Evolutionary conservation across 2,329 filamentous ascomycete species (phyloP).

Genomic region (Chaetomium sp.): DNA sequence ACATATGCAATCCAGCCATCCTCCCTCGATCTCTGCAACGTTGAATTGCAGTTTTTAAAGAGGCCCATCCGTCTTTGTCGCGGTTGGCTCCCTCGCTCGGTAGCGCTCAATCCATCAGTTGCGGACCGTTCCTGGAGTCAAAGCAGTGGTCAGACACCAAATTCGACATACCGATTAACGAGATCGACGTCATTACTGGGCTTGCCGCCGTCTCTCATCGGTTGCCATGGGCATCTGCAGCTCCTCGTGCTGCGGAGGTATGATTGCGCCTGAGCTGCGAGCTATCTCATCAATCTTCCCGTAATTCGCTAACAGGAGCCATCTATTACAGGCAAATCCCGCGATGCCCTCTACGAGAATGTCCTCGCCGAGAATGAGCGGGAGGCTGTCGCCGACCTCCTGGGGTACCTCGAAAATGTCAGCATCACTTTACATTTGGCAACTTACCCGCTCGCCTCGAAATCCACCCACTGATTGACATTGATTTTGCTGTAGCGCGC

Average conservation of each 20-base stretch:
- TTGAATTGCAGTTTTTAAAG: slow-evolving; percentile 2
- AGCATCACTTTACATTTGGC: slow-evolving; percentile 26
- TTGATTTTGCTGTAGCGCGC: slow-evolving; percentile 58
- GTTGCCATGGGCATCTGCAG: slow-evolving; percentile 54
- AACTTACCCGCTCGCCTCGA: slow-evolving; percentile 1
- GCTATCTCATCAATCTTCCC: neutral
- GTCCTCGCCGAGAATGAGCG: slow-evolving; percentile 92
- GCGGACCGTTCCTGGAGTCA: no score
- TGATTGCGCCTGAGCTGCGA: neutral
- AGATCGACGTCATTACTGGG: slow-evolving; percentile 6
- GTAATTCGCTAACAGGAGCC: slow-evolving; percentile 10
- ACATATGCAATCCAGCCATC: slow-evolving; percentile 7
- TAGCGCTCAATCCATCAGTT: no score
- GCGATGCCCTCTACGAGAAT: slow-evolving; percentile 76
- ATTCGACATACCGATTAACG: neutral
- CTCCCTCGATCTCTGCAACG: slow-evolving; percentile 13
- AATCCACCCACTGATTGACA: neutral
- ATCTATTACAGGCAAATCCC: slow-evolving; percentile 55
- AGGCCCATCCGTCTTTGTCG: neutral
- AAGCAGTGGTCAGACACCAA: neutral
- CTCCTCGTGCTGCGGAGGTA: slow-evolving; percentile 57
- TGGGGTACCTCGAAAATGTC: slow-evolving; percentile 96
- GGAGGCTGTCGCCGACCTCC: slow-evolving; percentile 89
- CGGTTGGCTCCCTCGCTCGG: no score
- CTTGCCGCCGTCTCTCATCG: slow-evolving; percentile 12